Evolutionary conservation across 2,329 filamentous ascomycete genomes (phyloP).

Genomic region (Verticillium zaregamsianum): DNA sequence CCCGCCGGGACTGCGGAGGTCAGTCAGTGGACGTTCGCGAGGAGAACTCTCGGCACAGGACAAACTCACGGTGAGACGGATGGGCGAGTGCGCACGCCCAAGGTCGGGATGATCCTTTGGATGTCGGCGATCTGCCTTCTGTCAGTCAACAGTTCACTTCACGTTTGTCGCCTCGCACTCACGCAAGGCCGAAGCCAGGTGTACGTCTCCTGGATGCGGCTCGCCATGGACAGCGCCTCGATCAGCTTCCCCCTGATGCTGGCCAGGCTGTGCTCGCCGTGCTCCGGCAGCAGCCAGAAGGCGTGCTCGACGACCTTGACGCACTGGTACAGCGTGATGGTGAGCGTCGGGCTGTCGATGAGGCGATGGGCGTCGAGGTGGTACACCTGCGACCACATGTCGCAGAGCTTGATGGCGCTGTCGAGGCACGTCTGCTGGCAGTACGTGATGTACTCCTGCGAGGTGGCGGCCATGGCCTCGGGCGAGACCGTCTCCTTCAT

Average conservation of each 20-base stretch:
- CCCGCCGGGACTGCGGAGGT: background rate
- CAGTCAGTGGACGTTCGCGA: background rate
- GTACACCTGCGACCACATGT: background rate
- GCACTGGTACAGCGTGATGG: background rate
- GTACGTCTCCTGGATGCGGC: background rate
- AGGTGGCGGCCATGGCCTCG: conserved; percentile 2
- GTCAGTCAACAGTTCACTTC: background rate
- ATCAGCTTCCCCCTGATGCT: background rate
- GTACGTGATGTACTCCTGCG: conserved; percentile 5
- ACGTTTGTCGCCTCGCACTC: background rate
- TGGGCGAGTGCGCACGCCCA: background rate
- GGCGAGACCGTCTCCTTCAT: conserved; percentile 15
- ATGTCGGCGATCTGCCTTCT: background rate
- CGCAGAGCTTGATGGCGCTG: background rate
- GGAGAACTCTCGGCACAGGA: background rate
- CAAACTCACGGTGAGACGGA: background rate
- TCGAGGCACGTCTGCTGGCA: conserved; percentile 5
- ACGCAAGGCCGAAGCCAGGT: background rate
- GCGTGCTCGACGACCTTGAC: background rate
- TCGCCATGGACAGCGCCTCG: background rate
- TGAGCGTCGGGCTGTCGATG: background rate
- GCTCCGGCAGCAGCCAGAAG: background rate
- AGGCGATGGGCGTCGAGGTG: background rate
- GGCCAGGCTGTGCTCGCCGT: background rate
- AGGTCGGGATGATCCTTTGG: background rate